phyloP scores from a whole-genome alignment of 225 moss, liverwort and hornwort species.

The Anthoceros angustus region DNA sequence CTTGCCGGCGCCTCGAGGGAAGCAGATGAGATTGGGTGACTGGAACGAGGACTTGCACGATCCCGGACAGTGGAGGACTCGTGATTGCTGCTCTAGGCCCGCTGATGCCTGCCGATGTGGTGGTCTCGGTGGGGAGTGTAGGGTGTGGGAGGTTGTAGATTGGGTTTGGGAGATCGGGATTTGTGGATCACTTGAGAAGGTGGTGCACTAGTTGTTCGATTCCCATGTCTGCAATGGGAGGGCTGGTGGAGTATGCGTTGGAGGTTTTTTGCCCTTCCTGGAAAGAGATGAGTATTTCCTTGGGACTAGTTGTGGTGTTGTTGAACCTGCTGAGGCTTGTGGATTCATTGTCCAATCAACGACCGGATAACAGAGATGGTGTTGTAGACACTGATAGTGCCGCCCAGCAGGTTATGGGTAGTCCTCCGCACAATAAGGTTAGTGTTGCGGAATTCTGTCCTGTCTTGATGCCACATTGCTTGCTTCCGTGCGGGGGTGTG shows the following conservation, averaged over 20 bases:
- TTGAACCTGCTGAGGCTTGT: slow-evolving; percentile 48
- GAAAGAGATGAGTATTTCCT: slow-evolving; percentile 61
- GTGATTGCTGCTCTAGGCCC: not conserved
- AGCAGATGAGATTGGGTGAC: not conserved
- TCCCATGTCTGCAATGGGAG: slow-evolving; percentile 11
- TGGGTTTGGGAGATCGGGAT: not conserved
- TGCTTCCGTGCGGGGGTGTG: no score
- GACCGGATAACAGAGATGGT: slow-evolving; percentile 14
- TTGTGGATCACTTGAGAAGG: not conserved
- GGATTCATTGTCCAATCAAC: slow-evolving; percentile 17
- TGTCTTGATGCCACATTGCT: no score
- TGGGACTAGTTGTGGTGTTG: slow-evolving; percentile 41
- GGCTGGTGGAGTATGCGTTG: slow-evolving; percentile 33
- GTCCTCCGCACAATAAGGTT: not conserved
- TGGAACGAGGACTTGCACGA: not conserved
- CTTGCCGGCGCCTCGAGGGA: not conserved
- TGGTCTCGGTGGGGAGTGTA: not conserved
- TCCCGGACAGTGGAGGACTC: not conserved
- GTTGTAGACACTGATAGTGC: slow-evolving; percentile 18
- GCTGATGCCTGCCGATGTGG: not conserved
- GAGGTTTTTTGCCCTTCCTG: slow-evolving; percentile 70
- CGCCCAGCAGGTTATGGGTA: slow-evolving; percentile 14
- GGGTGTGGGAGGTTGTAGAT: not conserved
- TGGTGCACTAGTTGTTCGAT: not conserved
- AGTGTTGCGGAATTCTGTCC: not conserved